Evolutionary conservation across 768 basidiomycete genomes (phyloP).

Genomic region (Polyporus arcularius): DNA sequence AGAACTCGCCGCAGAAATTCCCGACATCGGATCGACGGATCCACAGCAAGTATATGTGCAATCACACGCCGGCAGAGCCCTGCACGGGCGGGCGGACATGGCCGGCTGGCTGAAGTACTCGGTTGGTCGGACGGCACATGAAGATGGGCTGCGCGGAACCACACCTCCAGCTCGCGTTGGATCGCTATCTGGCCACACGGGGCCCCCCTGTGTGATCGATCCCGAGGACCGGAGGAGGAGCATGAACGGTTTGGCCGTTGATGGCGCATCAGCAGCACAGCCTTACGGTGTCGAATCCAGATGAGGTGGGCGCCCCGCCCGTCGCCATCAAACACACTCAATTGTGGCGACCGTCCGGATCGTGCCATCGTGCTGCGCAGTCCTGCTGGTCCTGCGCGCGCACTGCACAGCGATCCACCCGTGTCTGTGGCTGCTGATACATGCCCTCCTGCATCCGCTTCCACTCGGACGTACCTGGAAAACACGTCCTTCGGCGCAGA

Average conservation of each 20-base stretch:
- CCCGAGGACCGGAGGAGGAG: neutral
- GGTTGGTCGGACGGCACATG: too few species aligned
- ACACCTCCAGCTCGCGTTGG: neutral
- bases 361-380: too few species aligned
- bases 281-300: neutral
- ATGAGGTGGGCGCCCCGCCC: neutral
- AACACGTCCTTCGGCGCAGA: too few species aligned
- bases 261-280: slow-evolving; percentile 17
- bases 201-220: neutral
- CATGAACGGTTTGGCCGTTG: neutral
- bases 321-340: too few species aligned
- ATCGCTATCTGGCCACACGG: slow-evolving; percentile 2
- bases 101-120: neutral
- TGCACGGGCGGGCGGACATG: neutral
- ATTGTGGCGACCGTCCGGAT: too few species aligned
- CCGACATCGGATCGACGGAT: slow-evolving; percentile 1
- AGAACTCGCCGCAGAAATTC: neutral
- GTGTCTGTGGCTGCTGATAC: too few species aligned
- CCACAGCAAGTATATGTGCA: neutral
- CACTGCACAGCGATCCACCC: too few species aligned
- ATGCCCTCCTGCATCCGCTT: too few species aligned
- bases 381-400: too few species aligned
- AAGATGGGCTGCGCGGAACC: too few species aligned
- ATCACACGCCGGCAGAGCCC: too few species aligned
- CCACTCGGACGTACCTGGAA: too few species aligned